Evolutionary conservation across 2,329 filamentous ascomycete species (phyloP).

Genomic region (Pleurostoma richardsiae): DNA sequence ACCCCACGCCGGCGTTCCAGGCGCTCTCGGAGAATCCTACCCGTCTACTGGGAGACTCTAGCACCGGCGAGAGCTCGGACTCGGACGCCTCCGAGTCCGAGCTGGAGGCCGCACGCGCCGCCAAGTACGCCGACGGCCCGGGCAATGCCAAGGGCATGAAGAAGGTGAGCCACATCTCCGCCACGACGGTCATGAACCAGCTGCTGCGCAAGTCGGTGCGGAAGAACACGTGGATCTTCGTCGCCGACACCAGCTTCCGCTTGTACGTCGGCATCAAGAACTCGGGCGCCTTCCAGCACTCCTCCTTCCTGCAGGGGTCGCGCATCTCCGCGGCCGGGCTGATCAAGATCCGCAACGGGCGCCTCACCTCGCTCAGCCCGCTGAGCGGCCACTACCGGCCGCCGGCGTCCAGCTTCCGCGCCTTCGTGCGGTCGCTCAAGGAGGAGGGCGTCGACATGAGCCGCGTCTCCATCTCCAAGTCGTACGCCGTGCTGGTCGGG

Average conservation of each 20-base stretch:
- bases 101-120: slow-evolving; percentile 55
- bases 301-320: slow-evolving; percentile 78
- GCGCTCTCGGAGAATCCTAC: slow-evolving; percentile 25
- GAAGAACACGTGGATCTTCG: slow-evolving; percentile 93
- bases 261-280: slow-evolving; percentile 89
- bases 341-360: slow-evolving; percentile 79
- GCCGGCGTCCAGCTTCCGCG: slow-evolving; percentile 75
- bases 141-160: slow-evolving; percentile 55
- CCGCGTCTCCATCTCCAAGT: slow-evolving; percentile 72
- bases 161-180: slow-evolving; percentile 59
- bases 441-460: slow-evolving; percentile 74
- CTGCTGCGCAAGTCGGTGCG: slow-evolving; percentile 73
- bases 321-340: slow-evolving; percentile 79
- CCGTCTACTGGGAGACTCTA: slow-evolving; percentile 18
- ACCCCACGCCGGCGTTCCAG: slow-evolving; percentile 51
- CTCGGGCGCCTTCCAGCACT: slow-evolving; percentile 85
- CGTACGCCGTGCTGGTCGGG: slow-evolving; percentile 77
- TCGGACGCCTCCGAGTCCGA: slow-evolving; percentile 26
- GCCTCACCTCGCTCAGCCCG: slow-evolving; percentile 67
- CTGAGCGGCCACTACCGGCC: slow-evolving; percentile 80
- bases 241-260: slow-evolving; percentile 77
- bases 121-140: slow-evolving; percentile 61
- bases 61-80: slow-evolving; percentile 14
- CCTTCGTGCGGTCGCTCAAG: slow-evolving; percentile 70
- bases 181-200: slow-evolving; percentile 71